Base-by-base conservation (phyloP, 140 eudicot genomes). In the Artemisia princeps region DNA sequence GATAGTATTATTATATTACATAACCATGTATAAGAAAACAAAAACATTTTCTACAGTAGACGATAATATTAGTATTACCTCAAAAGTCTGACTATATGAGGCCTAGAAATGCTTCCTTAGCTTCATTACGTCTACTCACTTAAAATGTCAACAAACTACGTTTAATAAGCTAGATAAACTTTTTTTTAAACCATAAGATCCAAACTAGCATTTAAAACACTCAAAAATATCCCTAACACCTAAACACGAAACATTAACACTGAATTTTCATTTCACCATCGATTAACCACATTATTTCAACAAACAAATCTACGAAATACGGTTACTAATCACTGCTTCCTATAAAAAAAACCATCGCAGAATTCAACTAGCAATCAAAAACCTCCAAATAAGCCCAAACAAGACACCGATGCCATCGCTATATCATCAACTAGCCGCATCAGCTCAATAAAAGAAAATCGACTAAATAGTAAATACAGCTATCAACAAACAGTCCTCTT, bases 181-280 rank as follows among this genome's bases (percentile, higher is more conserved):
- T 15, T 13, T 50, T 4, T 53, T 3, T 1, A 15, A 2, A 16
- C 14, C 14, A 30, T 30, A 30, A 4, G 0, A 30, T 30, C 40
- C 40, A 30, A 30, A 3, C 14, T 50, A 50, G 4, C 8, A 3
- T 3, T 14, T 4, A 17, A n/a, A 56, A 10, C 9, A 28, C 13
- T 23, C 64, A 0, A 60, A 15, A 14, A 12, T 24, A 16, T 63
- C 62, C 68, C 78, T 56, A 74, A 66, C n/a, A 56, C 40, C 40
- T 30, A 30, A 30, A 30, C 40, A 30, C 6, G 1, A 30, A 4
- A 30, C 40, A 30, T 30, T 4, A 30, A 30, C 40, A 1, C n/a
- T 7, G 7, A 5, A 30, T 30, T 30, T 6, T 30, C 40, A 30
- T 30, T 30, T 30, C 40, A 26, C 40, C 40, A 30, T 30, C 8